Evolutionary conservation across 2,329 filamentous ascomycete genomes (phyloP).

Genomic region (Ceratocystis lukuohia): DNA sequence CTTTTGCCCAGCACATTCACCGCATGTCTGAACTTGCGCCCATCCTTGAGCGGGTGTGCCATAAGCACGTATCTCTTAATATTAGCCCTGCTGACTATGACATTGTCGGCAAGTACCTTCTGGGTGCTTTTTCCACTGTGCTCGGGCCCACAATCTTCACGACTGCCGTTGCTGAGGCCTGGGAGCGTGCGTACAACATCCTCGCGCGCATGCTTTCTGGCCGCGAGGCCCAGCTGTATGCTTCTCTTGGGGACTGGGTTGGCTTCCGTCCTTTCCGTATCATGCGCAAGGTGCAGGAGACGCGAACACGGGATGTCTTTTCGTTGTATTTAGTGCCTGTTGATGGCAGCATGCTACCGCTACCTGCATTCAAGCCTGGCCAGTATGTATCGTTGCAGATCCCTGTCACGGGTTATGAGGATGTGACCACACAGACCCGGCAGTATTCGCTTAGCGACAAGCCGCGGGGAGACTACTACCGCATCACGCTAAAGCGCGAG

Average conservation of each 20-base stretch:
- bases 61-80: constrained; percentile 63
- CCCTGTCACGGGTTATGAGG: constrained; percentile 35
- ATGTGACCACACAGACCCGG: constrained; percentile 50
- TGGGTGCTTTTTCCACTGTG: constrained; percentile 53
- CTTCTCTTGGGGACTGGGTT: constrained; percentile 32
- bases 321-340: constrained; percentile 58
- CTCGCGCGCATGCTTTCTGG: constrained; percentile 58
- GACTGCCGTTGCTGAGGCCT: constrained; percentile 52
- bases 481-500: constrained; percentile 62
- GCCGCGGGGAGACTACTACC: constrained; percentile 42
- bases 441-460: constrained; percentile 63
- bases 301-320: constrained; percentile 39
- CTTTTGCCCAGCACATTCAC: constrained; percentile 61
- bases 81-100: constrained; percentile 56
- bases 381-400: constrained; percentile 60
- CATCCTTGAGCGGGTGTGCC: constrained; percentile 53
- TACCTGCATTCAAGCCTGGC: constrained; percentile 53
- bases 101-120: constrained; percentile 54
- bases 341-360: constrained; percentile 31
- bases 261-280: constrained; percentile 43
- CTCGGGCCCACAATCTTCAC: constrained; percentile 52
- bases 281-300: constrained; percentile 45
- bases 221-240: constrained; percentile 49
- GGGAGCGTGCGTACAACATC: constrained; percentile 57
- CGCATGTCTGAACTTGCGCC: constrained; percentile 46